These are phyloP conservation scores for Colletotrichum euphorbiae DNA, from an alignment of 2,329 filamentous ascomycete species.

Conservation along the genomic window DNA sequence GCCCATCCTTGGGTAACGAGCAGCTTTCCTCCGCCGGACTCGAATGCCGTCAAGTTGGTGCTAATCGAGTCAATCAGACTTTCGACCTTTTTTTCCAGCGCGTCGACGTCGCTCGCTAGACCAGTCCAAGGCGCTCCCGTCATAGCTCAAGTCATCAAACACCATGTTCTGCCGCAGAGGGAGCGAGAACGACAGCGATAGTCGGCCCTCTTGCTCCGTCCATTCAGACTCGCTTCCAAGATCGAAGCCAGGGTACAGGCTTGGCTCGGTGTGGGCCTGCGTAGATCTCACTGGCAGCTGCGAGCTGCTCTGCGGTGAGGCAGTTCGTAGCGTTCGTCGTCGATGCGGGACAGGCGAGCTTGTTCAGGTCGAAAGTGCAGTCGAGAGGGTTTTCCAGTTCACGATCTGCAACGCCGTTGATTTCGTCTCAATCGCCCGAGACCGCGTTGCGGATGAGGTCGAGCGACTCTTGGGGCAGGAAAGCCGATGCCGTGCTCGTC, in stretches of 20 bases:
- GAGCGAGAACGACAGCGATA: conserved; percentile 27
- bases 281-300: background rate
- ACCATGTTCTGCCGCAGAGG: conserved; percentile 33
- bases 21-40: conserved; percentile 10
- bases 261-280: background rate
- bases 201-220: conserved; percentile 12
- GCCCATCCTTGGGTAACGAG: conserved; percentile 18
- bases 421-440: conserved; percentile 4
- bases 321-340: background rate
- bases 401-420: conserved; percentile 19
- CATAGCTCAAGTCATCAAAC: conserved; percentile 18
- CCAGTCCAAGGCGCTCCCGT: conserved; percentile 29
- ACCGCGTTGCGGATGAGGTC: conserved; percentile 12
- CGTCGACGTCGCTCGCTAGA: conserved; percentile 3
- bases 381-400: conserved; percentile 27
- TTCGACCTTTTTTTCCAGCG: conserved; percentile 20
- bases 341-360: background rate
- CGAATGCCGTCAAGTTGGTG: conserved; percentile 23
- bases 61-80: conserved; percentile 19
- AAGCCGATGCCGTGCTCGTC: conserved; percentile 54
- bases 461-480: conserved; percentile 12
- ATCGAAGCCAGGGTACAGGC: conserved; percentile 27
- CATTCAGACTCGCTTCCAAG: conserved; percentile 29
- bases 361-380: conserved; percentile 17
- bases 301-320: background rate